Percentiles rank a stretch among this genome's conserved stretches.
phyloP scores from a whole-genome alignment of 768 basidiomycete species.

The Gautieria morchelliformis region DNA sequence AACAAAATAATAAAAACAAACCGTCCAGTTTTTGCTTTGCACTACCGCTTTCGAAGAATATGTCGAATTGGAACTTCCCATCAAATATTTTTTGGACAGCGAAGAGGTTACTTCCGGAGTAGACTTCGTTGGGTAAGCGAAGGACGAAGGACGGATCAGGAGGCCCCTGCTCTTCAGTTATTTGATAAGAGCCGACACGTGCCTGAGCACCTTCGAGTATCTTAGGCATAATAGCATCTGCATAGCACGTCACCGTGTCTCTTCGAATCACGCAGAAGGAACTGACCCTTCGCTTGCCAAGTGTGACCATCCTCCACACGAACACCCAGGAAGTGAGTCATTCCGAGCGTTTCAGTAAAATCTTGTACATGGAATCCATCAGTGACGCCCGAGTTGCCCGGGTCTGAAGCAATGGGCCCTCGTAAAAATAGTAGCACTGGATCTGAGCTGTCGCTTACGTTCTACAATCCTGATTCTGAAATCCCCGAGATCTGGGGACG shows the following conservation, averaged over 20 bases:
- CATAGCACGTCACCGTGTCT: neutral
- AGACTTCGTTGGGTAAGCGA: constrained; percentile 65
- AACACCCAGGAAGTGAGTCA: constrained; percentile 61
- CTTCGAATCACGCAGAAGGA: neutral
- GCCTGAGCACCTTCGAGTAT: constrained; percentile 50
- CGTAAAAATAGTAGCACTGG: neutral
- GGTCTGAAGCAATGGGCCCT: constrained; percentile 31
- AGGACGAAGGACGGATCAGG: constrained; percentile 81
- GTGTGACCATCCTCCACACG: constrained; percentile 50
- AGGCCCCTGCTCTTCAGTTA: constrained; percentile 21
- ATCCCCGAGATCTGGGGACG: constrained; percentile 69
- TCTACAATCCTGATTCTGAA: constrained; percentile 76
- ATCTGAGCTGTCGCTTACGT: constrained; percentile 33
- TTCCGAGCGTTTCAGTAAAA: constrained; percentile 56
- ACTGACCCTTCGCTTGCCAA: constrained; percentile 78
- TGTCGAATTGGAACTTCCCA: constrained; percentile 81
- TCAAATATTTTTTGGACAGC: constrained; percentile 83
- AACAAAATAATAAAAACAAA: constrained; percentile 26
- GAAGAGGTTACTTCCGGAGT: constrained; percentile 67
- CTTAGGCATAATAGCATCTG: constrained; percentile 56
- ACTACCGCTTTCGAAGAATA: constrained; percentile 76
- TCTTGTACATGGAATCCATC: constrained; percentile 45
- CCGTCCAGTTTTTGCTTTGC: constrained; percentile 54
- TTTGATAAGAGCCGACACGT: constrained; percentile 42
- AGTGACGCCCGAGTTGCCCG: constrained; percentile 43